Conservation (phyloP, 2,329 filamentous ascomycete species). For the Pseudocercospora eumusae region DNA sequence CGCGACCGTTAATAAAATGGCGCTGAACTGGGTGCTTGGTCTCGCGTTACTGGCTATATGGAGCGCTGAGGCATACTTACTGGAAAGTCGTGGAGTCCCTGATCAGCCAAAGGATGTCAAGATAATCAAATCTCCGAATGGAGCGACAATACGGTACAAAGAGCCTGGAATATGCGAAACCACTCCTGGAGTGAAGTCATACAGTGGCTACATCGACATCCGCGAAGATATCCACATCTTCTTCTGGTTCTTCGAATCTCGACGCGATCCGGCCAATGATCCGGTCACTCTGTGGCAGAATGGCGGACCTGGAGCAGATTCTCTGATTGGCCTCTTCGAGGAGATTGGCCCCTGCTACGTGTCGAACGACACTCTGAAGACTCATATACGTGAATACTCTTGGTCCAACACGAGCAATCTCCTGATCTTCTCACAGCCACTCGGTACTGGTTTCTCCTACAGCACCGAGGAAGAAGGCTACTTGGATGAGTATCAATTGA, state of each 20-base stretch:
- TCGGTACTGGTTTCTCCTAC: conserved; percentile 50
- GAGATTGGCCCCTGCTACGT: conserved; percentile 46
- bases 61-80: neutral
- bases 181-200: conserved; percentile 53
- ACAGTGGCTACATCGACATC: conserved; percentile 46
- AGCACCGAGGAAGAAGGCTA: conserved; percentile 32
- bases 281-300: conserved; percentile 64
- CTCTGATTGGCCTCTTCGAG: conserved; percentile 61
- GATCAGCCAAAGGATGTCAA: neutral
- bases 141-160: neutral
- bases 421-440: conserved; percentile 61
- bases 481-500: conserved; percentile 48
- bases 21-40: neutral
- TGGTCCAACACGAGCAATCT: conserved; percentile 62
- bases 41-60: neutral
- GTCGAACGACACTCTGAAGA: conserved; percentile 36
- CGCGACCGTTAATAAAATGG: neutral
- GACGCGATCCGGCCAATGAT: conserved; percentile 53
- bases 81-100: neutral
- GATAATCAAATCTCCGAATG: neutral
- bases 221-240: conserved; percentile 52
- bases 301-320: conserved; percentile 61
- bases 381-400: conserved; percentile 54
- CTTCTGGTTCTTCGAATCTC: conserved; percentile 66
- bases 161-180: conserved; percentile 46